phyloP scores from a whole-genome alignment of 352 stramenopile species.

The Albugo laibachii region DNA sequence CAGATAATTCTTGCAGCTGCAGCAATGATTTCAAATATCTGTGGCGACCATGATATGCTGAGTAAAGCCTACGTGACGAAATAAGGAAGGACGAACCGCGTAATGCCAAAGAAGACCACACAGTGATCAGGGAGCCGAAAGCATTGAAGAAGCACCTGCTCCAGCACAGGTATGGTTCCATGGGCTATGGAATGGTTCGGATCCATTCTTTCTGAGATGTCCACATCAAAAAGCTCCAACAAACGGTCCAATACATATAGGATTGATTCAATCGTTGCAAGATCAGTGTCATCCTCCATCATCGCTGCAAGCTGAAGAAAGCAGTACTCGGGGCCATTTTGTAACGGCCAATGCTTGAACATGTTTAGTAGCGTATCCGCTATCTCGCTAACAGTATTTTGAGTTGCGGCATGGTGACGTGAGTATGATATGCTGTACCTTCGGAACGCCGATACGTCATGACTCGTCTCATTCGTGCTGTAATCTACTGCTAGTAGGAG shows the following conservation, averaged over 20 bases:
- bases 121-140: background rate
- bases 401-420: background rate
- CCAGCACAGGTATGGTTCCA: background rate
- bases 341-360: constrained; percentile 54
- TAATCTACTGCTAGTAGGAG: constrained; percentile 36
- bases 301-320: constrained; percentile 38
- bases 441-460: constrained; percentile 27
- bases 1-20: too few relatives aligned
- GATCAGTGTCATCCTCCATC: constrained; percentile 19
- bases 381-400: constrained; percentile 26
- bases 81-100: background rate
- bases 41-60: background rate
- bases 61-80: background rate
- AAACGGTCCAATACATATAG: constrained; percentile 54
- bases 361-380: constrained; percentile 62
- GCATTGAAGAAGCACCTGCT: background rate
- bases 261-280: constrained; percentile 42
- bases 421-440: background rate
- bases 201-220: constrained; percentile 45
- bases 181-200: constrained; percentile 17
- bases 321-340: constrained; percentile 15
- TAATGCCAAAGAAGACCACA: background rate
- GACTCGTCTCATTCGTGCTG: constrained; percentile 27
- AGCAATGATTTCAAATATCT: background rate
- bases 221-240: constrained; percentile 65